phyloP scores from a whole-genome alignment of 164 flowering plant species.

The Aristolochia fimbriata region DNA sequence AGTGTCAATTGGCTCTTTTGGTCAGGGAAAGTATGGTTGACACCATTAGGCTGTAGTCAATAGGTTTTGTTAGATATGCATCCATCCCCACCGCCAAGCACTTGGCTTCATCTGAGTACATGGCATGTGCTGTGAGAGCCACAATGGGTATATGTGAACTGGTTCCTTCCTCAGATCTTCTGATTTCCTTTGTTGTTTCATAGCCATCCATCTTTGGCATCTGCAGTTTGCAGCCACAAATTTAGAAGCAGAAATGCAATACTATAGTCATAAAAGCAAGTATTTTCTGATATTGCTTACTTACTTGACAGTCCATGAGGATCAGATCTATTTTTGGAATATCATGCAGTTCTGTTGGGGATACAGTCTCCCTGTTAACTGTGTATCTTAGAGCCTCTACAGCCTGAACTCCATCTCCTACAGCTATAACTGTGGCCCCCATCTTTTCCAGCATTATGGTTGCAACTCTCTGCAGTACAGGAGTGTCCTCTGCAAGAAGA shows the following conservation, averaged over 20 bases:
- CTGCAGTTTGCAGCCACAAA: constrained; percentile 25
- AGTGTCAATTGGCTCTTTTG: constrained; percentile 2
- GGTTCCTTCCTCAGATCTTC: constrained; percentile 58
- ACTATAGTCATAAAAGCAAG: background rate
- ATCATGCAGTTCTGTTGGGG: constrained; percentile 18
- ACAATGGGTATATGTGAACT: constrained; percentile 75
- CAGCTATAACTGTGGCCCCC: constrained; percentile 74
- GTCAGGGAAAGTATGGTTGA: constrained; percentile 73
- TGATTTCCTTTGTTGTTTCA: constrained; percentile 85
- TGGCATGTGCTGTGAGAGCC: constrained; percentile 95
- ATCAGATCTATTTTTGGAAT: constrained; percentile 58
- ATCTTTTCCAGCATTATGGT: constrained; percentile 87
- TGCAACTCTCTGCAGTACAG: constrained; percentile 85
- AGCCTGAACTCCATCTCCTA: constrained; percentile 90
- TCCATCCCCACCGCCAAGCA: constrained; percentile 98
- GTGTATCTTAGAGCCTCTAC: constrained; percentile 59
- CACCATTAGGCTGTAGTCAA: constrained; percentile 77
- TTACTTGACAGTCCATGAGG: constrained; percentile 97
- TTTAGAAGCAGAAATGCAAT: background rate
- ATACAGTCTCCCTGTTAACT: constrained; percentile 17
- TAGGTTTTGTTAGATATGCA: constrained; percentile 92
- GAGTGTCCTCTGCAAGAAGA: constrained; percentile 93
- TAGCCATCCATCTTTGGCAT: constrained; percentile 99
- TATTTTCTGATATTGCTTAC: constrained; percentile 6
- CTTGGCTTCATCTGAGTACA: constrained; percentile 96